Base-by-base conservation (phyloP, 2,329 filamentous ascomycete genomes). In the Alternaria longipes region DNA sequence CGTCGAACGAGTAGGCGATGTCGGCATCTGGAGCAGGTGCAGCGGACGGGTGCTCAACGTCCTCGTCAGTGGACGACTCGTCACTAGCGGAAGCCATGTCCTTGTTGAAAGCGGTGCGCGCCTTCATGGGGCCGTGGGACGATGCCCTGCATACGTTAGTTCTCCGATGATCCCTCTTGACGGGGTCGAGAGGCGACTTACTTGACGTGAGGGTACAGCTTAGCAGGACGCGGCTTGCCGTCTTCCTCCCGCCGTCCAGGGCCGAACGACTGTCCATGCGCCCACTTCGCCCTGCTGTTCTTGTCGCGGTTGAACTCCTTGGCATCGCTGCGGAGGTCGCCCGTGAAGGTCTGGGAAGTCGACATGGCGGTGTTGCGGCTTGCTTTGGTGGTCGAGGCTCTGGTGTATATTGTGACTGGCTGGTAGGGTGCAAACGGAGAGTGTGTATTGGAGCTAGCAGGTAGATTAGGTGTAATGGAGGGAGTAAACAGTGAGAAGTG, bases 1-100 rank as follows among this genome's bases (percentile, higher is more conserved):
- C 81, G 62, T 87, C 85, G 77, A 82, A 88, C 42, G 83, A 85
- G 76, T 86, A 85, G 51, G 84, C 78, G 60, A 85, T 79, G 36
- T 83, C 83, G 34, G 80, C 81, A 49, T 85, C 84, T 26, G 82
- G 81, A 5, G 82, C 80, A 30, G 82, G 81, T 5, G 82, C 80
- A 36, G 78, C 77, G 14, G 81, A 81, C 12, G 78, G 73, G 46
- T 82, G 79, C 36, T 81, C 79, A 38, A 82, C 73, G 42, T 80
- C 81, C 64, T 82, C 80, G 56, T 82, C 82, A 26, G 80, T 80
- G 12, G 81, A 83, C 49, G 75, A 79, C 55, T 76, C 78, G 63
- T 75, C 79, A 62, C 80, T 77, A 44, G 73, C 73, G 45, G 70
- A 71, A 51, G 76, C 70, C 72, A 83, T 80, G 71, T 84, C 82